Evolutionary conservation across 495 filamentous ascomycete genomes (phyloP), one percentile per base, ranked within the genome.

Genomic region (Xylaria telfairii): DNA sequence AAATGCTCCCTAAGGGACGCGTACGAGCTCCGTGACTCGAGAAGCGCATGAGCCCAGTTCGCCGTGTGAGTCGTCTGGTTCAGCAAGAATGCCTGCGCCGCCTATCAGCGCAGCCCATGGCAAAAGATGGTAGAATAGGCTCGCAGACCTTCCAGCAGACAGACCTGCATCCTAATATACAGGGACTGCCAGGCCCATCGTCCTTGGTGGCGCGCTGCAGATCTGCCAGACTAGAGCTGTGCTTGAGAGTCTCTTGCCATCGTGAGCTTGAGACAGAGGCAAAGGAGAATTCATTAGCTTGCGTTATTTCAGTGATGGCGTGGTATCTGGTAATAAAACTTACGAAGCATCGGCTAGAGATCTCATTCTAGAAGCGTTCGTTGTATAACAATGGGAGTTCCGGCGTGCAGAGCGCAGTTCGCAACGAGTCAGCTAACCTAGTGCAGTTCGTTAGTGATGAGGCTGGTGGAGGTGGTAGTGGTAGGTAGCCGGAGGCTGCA

Each of bases 71-170:
- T 83, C 56, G 85, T 85, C 61, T 92, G 89, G 81, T 92, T 95
- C 51, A 98, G 85, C 39, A 98, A 81, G 80, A 97, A 97, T 56
- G 87, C 87, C 93, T 96, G 75, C 42, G 47, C 39, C 51, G 49
- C 28, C 42, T 21, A 28, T 80, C 42, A 69, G 42, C 71, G 47
- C 64, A 24, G 32, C 67, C 24, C 32, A 62, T 59, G 32, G 60
- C 39, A 1, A 51, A 8, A n/a, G n/a, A 32, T 49, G 62, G 65
- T 57, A 37, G 30, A 71, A 65, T n/a, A 47, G 57, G 69, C 37
- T 39, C 68, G 78, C 83, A 77, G 76, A 90, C 93, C 90, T 96
- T 98, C 96, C 96, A 99, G 80, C 93, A 97, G 59, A 97, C 86
- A 30, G 95, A 97, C 47, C 96, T 88, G 67, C 95, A 87, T 24